Evolutionary conservation across 1,284 basidiomycete species (phyloP).

Genomic region (Apiotrichum veenhuisii): DNA sequence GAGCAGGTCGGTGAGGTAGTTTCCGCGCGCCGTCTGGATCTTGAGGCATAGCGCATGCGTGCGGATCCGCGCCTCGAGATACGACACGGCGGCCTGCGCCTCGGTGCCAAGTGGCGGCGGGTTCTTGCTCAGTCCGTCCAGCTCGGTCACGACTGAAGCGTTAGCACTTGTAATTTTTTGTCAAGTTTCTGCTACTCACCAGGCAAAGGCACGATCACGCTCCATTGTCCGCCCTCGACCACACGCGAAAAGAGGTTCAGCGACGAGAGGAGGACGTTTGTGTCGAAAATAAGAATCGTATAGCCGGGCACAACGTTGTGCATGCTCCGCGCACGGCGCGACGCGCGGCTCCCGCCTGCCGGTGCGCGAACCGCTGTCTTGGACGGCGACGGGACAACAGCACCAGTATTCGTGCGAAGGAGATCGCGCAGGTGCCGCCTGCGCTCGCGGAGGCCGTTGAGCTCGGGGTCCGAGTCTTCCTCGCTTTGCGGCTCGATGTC

Average conservation of each 20-base stretch:
- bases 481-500: conserved; percentile 59
- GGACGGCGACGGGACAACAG: background rate
- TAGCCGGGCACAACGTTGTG: conserved; percentile 70
- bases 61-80: conserved; percentile 71
- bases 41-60: conserved; percentile 74
- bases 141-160: conserved; percentile 75
- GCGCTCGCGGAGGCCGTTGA: conserved; percentile 63
- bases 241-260: conserved; percentile 67
- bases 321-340: background rate
- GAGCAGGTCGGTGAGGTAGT: conserved; percentile 79
- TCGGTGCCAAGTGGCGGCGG: conserved; percentile 59
- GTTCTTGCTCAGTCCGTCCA: conserved; percentile 80
- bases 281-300: conserved; percentile 86
- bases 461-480: conserved; percentile 62
- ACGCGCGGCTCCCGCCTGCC: background rate
- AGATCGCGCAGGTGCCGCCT: conserved; percentile 50
- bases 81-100: conserved; percentile 67
- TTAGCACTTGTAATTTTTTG: background rate
- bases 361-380: background rate
- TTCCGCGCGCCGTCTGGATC: conserved; percentile 90
- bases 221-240: conserved; percentile 79
- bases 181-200: conserved; percentile 26
- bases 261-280: conserved; percentile 84
- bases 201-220: conserved; percentile 82
- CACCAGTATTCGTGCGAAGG: conserved; percentile 25